phyloP scores from a whole-genome alignment of 176 grass and related monocot species.

The Oryza punctata region DNA sequence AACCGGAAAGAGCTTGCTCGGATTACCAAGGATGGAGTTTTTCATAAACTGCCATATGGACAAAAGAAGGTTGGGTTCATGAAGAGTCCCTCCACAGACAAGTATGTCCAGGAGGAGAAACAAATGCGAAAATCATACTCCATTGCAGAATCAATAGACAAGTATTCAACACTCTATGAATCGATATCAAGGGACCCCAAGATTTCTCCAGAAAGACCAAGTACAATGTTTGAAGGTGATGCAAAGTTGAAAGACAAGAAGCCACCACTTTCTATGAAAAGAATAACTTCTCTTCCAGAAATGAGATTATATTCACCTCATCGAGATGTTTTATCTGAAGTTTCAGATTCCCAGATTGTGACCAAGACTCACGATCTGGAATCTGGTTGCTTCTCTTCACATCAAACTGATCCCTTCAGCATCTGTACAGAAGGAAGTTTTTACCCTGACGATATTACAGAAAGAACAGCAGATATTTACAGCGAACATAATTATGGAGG shows the following conservation, averaged over 20 bases:
- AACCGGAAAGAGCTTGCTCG: conserved; percentile 56
- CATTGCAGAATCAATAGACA: conserved; percentile 67
- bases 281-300: conserved; percentile 74
- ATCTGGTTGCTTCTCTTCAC: conserved; percentile 27
- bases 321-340: conserved; percentile 29
- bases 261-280: conserved; percentile 37
- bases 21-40: conserved; percentile 67
- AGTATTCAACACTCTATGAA: conserved; percentile 63
- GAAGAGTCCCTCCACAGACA: conserved; percentile 32
- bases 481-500: conserved; percentile 37
- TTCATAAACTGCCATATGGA: conserved; percentile 67
- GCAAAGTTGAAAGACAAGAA: conserved; percentile 32
- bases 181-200: conserved; percentile 43
- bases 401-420: conserved; percentile 19
- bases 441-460: conserved; percentile 26
- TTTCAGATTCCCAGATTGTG: conserved; percentile 27
- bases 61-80: conserved; percentile 45
- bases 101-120: conserved; percentile 45
- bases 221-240: conserved; percentile 1
- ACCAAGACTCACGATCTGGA: conserved; percentile 11
- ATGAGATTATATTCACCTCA: conserved; percentile 40
- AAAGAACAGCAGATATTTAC: conserved; percentile 36
- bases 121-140: conserved; percentile 64
- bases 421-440: conserved; percentile 35
- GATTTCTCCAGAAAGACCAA: conserved; percentile 37